Evolutionary conservation across 2,329 filamentous ascomycete genomes (phyloP), one percentile per base, ranked within the genome.

Genomic region (Simplicillium sp.): DNA sequence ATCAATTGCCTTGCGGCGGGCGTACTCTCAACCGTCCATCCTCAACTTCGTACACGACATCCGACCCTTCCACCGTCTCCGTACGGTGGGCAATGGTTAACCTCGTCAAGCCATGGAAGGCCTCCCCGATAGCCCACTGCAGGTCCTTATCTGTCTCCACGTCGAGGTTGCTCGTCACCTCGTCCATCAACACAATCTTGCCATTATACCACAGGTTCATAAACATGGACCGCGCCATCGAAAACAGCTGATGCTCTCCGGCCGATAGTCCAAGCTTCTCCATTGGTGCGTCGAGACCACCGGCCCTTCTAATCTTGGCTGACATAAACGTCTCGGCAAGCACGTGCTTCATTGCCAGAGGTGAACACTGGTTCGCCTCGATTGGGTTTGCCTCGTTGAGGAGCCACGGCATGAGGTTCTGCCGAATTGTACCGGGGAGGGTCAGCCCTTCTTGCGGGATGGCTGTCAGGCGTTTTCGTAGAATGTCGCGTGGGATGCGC

Each of bases 231-330:
- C 41, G 36, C 3, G 41, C 41, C 4, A 42, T 20, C 9, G 35
- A 42, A 17, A 42, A 17, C 5, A 42, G 36, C n/a, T 42, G 41
- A 11, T 32, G 38, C 28, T 42, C 32, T 6, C 16, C 17, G 2
- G 25, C 15, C 3, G 41, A 39, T 12, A 42, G 35, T 6, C 33
- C 25, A 2, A 42, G 36, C 2, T 15, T 15, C 8, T 32, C 9
- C 13, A 29, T 36, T 3, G 29, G 11, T 2, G 41, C 16, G 11
- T 39, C 28, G 7, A 42, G 32, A 6, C 41, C 41, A 1, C 56
- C 58, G 41, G 70, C 66, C 13, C 71, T 56, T 1, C 42, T 48
- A 29, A 73, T 65, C 11, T 44, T 54, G 11, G 43, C 38, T 20
- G 20, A 25, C 20, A 25, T 25, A 9, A 25, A 25, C 20, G 20